Conservation (phyloP, 768 basidiomycete species). For the Chiua virens region DNA sequence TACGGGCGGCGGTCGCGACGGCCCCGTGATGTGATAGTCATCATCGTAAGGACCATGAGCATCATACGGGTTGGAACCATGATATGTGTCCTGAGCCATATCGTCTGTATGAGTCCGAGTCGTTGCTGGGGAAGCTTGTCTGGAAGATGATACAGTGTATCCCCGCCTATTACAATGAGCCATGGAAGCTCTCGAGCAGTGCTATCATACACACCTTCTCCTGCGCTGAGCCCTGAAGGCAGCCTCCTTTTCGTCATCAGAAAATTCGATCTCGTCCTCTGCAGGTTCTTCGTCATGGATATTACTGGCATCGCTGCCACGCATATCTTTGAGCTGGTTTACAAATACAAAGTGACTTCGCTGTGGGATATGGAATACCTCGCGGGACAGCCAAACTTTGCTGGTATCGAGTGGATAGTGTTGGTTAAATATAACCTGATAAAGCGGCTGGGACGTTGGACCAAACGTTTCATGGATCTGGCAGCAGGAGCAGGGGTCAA, state of each 20-base stretch:
- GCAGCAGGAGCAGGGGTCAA: constrained; percentile 10
- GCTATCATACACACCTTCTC: constrained; percentile 46
- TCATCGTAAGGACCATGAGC: constrained; percentile 69
- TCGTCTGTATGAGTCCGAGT: constrained; percentile 58
- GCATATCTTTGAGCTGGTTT: constrained; percentile 62
- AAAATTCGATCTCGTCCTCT: constrained; percentile 90
- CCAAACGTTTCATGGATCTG: constrained; percentile 96
- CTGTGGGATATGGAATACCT: constrained; percentile 80
- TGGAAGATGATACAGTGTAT: constrained; percentile 53
- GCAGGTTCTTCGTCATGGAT: constrained; percentile 91
- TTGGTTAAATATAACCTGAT: constrained; percentile 80
- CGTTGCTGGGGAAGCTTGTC: constrained; percentile 53
- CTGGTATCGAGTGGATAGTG: constrained; percentile 59
- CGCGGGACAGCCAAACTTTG: constrained; percentile 52
- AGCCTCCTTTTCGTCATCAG: constrained; percentile 90
- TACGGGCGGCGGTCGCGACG: constrained; percentile 63
- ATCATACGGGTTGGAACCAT: constrained; percentile 62
- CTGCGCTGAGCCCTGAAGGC: constrained; percentile 63
- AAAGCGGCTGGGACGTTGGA: constrained; percentile 85
- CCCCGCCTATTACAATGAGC: constrained; percentile 43
- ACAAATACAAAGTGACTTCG: constrained; percentile 86
- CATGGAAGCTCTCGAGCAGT: background rate
- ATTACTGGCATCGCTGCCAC: constrained; percentile 94
- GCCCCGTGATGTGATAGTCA: constrained; percentile 49
- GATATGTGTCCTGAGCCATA: constrained; percentile 43